Percentiles rank a stretch among this genome's conserved stretches.
Conservation (phyloP, 176 grass and related monocot species). For the Juncus effusus region DNA sequence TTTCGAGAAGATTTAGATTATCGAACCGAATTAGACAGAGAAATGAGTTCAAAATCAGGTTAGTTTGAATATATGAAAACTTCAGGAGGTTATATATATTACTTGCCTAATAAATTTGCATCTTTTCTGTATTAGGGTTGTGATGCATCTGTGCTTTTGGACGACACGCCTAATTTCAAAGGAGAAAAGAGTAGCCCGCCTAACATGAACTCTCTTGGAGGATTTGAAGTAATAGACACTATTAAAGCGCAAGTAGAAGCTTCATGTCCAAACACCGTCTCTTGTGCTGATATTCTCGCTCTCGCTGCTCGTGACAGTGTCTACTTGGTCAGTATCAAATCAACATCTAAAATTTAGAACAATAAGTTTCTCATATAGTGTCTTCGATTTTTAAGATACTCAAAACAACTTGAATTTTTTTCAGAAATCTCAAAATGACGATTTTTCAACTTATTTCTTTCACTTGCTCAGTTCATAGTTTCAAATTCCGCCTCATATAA, state of each 20-base stretch:
- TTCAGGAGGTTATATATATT: too few species aligned
- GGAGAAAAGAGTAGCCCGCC: constrained; percentile 64
- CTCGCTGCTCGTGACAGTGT: constrained; percentile 62
- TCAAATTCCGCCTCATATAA: neutral
- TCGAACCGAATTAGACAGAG: too few species aligned
- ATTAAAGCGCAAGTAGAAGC: constrained; percentile 68
- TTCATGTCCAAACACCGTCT: constrained; percentile 56
- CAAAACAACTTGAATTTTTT: too few species aligned
- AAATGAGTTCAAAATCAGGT: too few species aligned
- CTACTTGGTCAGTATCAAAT: constrained; percentile 37
- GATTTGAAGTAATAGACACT: constrained; percentile 75
- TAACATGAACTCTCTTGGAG: constrained; percentile 64
- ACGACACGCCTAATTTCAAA: constrained; percentile 46
- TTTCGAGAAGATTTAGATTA: too few species aligned
- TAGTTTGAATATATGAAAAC: too few species aligned
- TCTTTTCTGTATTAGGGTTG: constrained; percentile 41
- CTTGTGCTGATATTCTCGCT: constrained; percentile 86
- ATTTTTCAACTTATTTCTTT: neutral
- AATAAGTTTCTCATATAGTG: too few species aligned
- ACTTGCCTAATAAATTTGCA: too few species aligned
- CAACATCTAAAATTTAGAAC: too few species aligned
- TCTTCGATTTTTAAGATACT: too few species aligned
- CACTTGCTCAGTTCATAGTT: neutral
- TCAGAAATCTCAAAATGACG: too few species aligned
- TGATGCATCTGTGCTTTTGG: constrained; percentile 65